Percentiles rank a stretch among this genome's conserved stretches.
Evolutionary conservation across 768 basidiomycete genomes (phyloP).

Genomic region (Kwoniella pini): DNA sequence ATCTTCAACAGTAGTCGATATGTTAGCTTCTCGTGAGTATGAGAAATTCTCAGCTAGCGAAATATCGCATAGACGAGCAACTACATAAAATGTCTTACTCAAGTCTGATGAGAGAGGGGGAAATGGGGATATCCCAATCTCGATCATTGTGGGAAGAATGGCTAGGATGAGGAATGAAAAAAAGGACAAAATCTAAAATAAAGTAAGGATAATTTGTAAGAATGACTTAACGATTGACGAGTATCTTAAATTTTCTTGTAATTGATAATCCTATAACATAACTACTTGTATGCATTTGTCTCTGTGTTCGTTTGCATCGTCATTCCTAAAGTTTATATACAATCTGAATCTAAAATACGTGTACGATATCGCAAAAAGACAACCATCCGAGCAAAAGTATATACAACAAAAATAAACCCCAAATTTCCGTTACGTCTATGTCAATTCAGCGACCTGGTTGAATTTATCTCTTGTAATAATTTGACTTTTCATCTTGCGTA

Average conservation of each 20-base stretch:
- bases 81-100: not conserved
- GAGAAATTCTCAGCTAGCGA: not conserved
- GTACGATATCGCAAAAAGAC: too few relatives aligned
- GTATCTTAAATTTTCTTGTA: too few relatives aligned
- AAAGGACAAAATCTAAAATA: too few relatives aligned
- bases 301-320: not conserved
- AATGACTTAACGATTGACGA: too few relatives aligned
- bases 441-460: not conserved
- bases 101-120: not conserved
- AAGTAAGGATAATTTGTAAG: too few relatives aligned
- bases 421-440: too few relatives aligned
- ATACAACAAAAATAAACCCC: too few relatives aligned
- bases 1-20: not conserved
- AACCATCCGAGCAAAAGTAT: not conserved
- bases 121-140: too few relatives aligned
- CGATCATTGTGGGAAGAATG: too few relatives aligned
- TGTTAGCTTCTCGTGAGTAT: not conserved
- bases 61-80: not conserved
- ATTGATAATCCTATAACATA: not conserved
- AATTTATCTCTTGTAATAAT: not conserved
- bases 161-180: too few relatives aligned
- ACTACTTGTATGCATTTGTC: not conserved
- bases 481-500: constrained; percentile 2
- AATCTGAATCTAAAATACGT: too few relatives aligned
- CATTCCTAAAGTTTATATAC: too few relatives aligned